Evolutionary conservation across 2,329 filamentous ascomycete genomes (phyloP).

Genomic region (Calonectria ilicicola): DNA sequence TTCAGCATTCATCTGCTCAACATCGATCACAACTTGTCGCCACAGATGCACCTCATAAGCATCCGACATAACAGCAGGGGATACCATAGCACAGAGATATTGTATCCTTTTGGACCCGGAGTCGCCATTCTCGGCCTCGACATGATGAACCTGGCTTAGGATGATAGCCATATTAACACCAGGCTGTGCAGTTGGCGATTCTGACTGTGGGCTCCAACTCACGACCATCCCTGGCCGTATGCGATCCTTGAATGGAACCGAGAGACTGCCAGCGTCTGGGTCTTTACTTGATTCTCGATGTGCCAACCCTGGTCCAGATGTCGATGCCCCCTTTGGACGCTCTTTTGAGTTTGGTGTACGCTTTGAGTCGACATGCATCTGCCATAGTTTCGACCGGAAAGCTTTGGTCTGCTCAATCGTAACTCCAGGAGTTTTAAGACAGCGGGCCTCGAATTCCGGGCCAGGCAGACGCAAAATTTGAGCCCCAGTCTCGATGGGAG

Average conservation of each 20-base stretch:
- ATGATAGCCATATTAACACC: constrained; percentile 48
- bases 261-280: constrained; percentile 29
- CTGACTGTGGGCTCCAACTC: constrained; percentile 42
- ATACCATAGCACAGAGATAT: constrained; percentile 53
- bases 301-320: background rate
- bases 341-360: background rate
- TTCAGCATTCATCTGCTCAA: constrained; percentile 53
- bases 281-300: constrained; percentile 45
- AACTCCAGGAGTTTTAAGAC: constrained; percentile 51
- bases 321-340: background rate
- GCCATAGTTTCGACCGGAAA: constrained; percentile 57
- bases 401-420: constrained; percentile 53
- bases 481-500: constrained; percentile 54
- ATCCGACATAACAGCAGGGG: constrained; percentile 47
- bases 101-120: constrained; percentile 7
- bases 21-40: constrained; percentile 50
- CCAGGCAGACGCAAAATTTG: constrained; percentile 55
- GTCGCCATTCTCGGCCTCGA: constrained; percentile 1
- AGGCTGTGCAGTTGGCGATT: constrained; percentile 23
- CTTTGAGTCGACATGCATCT: constrained; percentile 54
- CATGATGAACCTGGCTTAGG: constrained; percentile 40
- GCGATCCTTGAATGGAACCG: constrained; percentile 52
- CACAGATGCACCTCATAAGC: constrained; percentile 55
- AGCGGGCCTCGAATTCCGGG: constrained; percentile 55
- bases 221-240: constrained; percentile 57